Base-by-base conservation (phyloP, 2,329 filamentous ascomycete species). In the Cercospora zeae-maydis region DNA sequence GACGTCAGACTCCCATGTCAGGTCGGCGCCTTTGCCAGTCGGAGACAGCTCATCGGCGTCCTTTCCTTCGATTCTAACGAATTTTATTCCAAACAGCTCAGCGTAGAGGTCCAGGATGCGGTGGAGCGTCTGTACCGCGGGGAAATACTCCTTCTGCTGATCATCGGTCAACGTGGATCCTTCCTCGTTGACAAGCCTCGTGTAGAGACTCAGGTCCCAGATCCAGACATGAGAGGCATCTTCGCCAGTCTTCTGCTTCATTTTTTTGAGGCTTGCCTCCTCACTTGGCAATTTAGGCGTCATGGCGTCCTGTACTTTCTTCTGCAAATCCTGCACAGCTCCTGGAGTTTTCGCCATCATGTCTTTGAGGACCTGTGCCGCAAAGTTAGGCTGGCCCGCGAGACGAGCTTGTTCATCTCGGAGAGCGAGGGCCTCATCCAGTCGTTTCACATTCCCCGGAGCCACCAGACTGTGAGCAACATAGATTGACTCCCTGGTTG, bases 111-210 rank as follows among this genome's bases (percentile, higher is more conserved):
- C 58, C 7, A 67, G 36, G 1, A 67, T 56, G 13, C n/a, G 33
- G 10, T 56, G 53, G 11, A 60, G 24, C 0, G 61, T 63, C 6
- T 51, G 27, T 9, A 33, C 24, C 9, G 59, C 49, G 3, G 66
- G 63, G 24, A 67, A 67, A 51, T 62, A 66, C 33, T 66, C 63
- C 24, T 57, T 60, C 31, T 93, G 80, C 77, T 92, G 84, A 14
- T 90, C 83, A 75, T 92, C 88, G 65, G 93, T 92, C 70, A 93
- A 92, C 69, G 85, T 82, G 54, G 93, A 80, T 89, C 93, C 92
- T 59, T 85, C 86, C 24, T 83, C 81, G 39, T 92, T 86, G 0
- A 89, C 91, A n/a, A 84, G 83, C 61, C 85, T 81, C 1, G 3
- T 2, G 9, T 64, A 64, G 47, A 47, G 54, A 9, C 14, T 2